Conservation (phyloP, 345 rosid species). For the Eucalyptus tenuipes region DNA sequence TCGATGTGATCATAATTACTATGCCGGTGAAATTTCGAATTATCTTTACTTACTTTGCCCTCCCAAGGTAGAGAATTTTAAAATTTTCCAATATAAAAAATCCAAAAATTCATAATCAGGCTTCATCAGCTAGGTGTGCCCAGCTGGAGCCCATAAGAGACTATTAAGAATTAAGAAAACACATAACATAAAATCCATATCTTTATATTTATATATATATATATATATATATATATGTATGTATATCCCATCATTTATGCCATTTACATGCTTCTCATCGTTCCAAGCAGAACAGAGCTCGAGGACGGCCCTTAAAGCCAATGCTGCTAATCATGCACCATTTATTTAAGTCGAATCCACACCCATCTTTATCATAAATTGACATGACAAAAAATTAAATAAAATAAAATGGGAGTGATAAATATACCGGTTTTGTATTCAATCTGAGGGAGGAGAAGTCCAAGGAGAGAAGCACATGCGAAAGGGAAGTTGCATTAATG, state of each 20-base stretch:
- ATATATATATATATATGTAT: background rate
- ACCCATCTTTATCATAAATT: background rate
- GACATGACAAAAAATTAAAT: background rate
- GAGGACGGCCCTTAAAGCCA: background rate
- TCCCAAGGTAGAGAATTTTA: background rate
- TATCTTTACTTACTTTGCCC: background rate
- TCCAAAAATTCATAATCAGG: background rate
- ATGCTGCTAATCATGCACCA: background rate
- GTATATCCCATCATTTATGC: background rate
- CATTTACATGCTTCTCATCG: background rate
- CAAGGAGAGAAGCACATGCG: background rate
- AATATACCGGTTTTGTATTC: background rate
- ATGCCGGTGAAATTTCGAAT: background rate
- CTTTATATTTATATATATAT: background rate
- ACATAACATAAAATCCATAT: background rate
- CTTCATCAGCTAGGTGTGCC: background rate
- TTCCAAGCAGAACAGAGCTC: background rate
- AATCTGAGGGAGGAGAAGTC: background rate
- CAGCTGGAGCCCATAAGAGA: background rate
- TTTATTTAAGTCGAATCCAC: background rate
- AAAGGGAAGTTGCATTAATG: background rate
- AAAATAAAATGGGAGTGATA: background rate
- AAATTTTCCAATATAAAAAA: background rate
- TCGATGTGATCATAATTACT: background rate
- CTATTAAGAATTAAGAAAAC: background rate